Percentiles rank a stretch among this genome's conserved stretches.
Conservation (phyloP, 2,329 filamentous ascomycete species). For the Colletotrichum higginsianum region DNA sequence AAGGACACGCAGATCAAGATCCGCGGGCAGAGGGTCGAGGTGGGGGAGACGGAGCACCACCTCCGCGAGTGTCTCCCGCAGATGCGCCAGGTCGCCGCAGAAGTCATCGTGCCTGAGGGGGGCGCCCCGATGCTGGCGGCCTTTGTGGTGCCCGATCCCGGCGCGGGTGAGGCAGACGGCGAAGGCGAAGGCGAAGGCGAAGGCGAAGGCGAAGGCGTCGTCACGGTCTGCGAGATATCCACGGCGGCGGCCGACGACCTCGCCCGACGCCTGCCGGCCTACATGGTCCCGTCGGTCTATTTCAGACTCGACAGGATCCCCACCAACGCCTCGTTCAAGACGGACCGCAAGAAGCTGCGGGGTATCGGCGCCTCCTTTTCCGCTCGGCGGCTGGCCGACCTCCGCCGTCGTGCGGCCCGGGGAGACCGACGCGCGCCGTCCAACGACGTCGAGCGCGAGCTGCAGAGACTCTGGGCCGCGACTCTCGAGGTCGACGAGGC, state of each 20-base stretch:
- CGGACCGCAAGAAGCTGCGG: not conserved
- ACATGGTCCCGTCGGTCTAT: not conserved
- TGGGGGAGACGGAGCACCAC: constrained; percentile 63
- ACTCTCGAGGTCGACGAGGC: not conserved
- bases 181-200: not conserved
- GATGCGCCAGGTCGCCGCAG: not conserved
- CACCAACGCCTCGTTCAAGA: not conserved
- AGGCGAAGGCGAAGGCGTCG: too few relatives aligned
- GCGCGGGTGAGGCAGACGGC: not conserved
- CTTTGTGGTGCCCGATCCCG: not conserved
- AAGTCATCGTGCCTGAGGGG: not conserved
- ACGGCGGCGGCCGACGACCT: not conserved
- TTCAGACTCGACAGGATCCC: not conserved
- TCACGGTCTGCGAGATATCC: not conserved
- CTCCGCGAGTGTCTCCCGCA: constrained; percentile 58
- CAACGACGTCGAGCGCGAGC: not conserved
- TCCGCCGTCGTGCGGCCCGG: not conserved
- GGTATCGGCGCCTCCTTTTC: not conserved
- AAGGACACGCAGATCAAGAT: constrained; percentile 43
- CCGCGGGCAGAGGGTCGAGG: constrained; percentile 13
- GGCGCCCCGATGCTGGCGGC: not conserved
- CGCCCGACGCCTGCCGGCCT: not conserved
- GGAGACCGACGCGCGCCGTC: not conserved
- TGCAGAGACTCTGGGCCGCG: not conserved
- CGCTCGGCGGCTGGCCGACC: not conserved